Evolutionary conservation across 495 filamentous ascomycete genomes (phyloP).

Genomic region (Hypoxylon crocopeplum): DNA sequence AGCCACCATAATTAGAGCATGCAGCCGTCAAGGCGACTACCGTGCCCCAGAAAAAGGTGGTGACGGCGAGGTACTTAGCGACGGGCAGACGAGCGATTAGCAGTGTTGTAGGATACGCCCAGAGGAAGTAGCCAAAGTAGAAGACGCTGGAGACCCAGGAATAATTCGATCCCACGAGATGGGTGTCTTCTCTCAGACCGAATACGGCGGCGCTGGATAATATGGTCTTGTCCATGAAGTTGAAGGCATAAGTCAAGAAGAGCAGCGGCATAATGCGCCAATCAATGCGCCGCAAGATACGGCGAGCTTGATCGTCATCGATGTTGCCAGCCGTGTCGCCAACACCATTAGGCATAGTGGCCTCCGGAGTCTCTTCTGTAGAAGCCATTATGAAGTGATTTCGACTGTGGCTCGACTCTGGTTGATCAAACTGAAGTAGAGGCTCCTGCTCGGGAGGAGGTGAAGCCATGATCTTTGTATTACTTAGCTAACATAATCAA

Average conservation of each 20-base stretch:
- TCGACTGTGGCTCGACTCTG: slow-evolving; percentile 10
- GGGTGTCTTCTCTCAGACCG: slow-evolving; percentile 42
- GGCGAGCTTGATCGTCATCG: slow-evolving; percentile 25
- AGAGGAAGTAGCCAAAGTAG: slow-evolving; percentile 46
- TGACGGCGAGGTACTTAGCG: slow-evolving; percentile 39
- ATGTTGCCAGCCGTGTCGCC: slow-evolving; percentile 4
- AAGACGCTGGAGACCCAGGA: slow-evolving; percentile 46
- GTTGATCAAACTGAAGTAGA: slow-evolving; percentile 13
- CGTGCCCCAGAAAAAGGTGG: slow-evolving; percentile 62
- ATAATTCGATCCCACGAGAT: slow-evolving; percentile 45
- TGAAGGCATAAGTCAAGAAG: slow-evolving; percentile 40
- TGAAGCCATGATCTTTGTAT: too few species aligned
- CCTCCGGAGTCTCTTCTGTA: not conserved
- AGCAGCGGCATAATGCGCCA: slow-evolving; percentile 40
- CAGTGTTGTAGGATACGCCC: slow-evolving; percentile 40
- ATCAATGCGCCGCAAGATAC: slow-evolving; percentile 43
- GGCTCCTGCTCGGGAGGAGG: slow-evolving; percentile 13
- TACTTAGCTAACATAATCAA: too few species aligned
- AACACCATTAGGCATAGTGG: not conserved
- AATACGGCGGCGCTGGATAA: slow-evolving; percentile 45
- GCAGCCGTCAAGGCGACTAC: slow-evolving; percentile 78
- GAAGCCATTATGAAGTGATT: slow-evolving; percentile 4
- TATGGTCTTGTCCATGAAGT: slow-evolving; percentile 50
- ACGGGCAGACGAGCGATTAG: slow-evolving; percentile 42
- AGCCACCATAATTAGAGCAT: slow-evolving; percentile 69